Base-by-base conservation (phyloP, 768 basidiomycete species). In the Boletus fagicola region DNA sequence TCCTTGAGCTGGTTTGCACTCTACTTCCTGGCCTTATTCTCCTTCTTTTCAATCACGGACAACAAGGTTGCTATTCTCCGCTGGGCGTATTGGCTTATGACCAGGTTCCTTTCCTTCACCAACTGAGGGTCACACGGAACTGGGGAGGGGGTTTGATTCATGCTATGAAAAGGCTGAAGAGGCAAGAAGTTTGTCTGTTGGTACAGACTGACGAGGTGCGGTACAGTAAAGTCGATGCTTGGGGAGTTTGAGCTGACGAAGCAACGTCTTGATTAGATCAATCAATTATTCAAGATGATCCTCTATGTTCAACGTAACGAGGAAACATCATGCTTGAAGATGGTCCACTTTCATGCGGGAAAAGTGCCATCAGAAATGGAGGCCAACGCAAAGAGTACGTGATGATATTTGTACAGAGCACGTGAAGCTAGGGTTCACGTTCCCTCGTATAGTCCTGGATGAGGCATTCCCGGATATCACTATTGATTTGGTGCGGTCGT, bases 321-420 rank as follows among this genome's bases (percentile, higher is more conserved):
- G 68, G 83, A 85, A 61, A 90, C 89, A 0, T 79, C 85, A 0
- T 78, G 81, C 61, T 62, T 90, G 54, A 87, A 87, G 70, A 78
- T 90, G 13, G 77, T 89, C 4, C 86, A 89, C 62, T 88, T 87
- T 62, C 76, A 79, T 55, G 78, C 84, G 28, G 75, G 72, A 24
- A 81, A 80, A 31, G 75, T 84, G 26, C 88, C 88, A 1, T 84
- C 84, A 0, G 89, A 91, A 63, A 70, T 91, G 62, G 87, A 86
- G 66, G 85, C 87, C 5, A 91, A 90, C 64, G 77, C 80, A 33
- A 87, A 83, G 66, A 83, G 85, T 83, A 51, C 24, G 75, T 65
- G 22, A 39, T 30, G 2, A 15, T 13, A 5, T 24, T 44, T 20
- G 26, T 31, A 18, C 48, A 6, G 10, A 26, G 4, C 13, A 9